Percentiles rank a stretch among this genome's conserved stretches.
Evolutionary conservation across 768 basidiomycete genomes (phyloP).

Genomic region (Pulveroboletus sp.): DNA sequence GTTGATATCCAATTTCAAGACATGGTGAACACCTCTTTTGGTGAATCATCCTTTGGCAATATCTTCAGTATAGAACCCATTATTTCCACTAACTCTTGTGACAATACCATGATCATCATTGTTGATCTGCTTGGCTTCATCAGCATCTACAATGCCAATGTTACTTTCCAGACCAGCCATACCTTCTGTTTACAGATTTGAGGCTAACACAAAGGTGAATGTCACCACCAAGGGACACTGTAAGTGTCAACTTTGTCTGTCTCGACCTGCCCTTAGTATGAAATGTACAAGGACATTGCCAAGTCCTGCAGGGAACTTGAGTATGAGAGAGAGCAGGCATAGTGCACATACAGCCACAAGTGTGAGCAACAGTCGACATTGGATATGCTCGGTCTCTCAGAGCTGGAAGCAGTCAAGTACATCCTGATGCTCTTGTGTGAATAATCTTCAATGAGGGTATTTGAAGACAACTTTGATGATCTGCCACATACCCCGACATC

Average conservation of each 20-base stretch:
- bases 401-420: constrained; percentile 75
- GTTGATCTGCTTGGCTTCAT: constrained; percentile 67
- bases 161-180: constrained; percentile 14
- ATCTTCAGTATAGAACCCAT: constrained; percentile 48
- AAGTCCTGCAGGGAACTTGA: constrained; percentile 55
- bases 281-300: constrained; percentile 57
- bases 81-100: constrained; percentile 38
- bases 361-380: constrained; percentile 56
- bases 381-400: constrained; percentile 64
- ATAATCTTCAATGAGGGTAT: too few species aligned
- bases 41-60: constrained; percentile 47
- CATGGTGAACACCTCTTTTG: constrained; percentile 42
- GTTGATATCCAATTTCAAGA: constrained; percentile 31
- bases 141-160: constrained; percentile 54
- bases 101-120: constrained; percentile 54
- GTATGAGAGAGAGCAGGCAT: constrained; percentile 41
- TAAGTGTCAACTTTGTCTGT: constrained; percentile 27
- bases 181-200: constrained; percentile 46
- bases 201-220: constrained; percentile 31
- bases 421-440: too few species aligned
- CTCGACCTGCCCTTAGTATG: constrained; percentile 36
- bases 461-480: too few species aligned
- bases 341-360: constrained; percentile 43
- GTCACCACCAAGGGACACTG: constrained; percentile 43
- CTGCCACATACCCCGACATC: too few species aligned